phyloP scores from a whole-genome alignment of 768 basidiomycete species.

The Podaxis sp. region DNA sequence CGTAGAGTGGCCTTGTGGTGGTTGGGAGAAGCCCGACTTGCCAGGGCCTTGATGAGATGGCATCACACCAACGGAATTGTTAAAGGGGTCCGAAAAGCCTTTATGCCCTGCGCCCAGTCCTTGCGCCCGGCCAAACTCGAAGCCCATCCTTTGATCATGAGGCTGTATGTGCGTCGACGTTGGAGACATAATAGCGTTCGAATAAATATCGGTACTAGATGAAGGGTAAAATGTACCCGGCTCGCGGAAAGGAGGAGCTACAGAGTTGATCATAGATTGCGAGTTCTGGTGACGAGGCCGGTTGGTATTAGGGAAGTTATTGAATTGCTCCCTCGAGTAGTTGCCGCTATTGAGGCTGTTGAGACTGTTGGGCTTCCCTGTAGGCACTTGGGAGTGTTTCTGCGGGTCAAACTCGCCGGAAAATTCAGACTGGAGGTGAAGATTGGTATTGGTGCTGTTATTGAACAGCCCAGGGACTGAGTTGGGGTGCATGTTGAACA shows the following conservation, averaged over 20 bases:
- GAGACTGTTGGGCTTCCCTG: conserved; percentile 32
- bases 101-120: conserved; percentile 23
- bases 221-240: conserved; percentile 26
- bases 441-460: conserved; percentile 30
- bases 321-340: conserved; percentile 30
- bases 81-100: conserved; percentile 27
- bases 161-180: conserved; percentile 31
- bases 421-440: conserved; percentile 36
- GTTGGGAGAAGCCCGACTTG: conserved; percentile 20
- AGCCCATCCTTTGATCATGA: conserved; percentile 32
- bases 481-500: conserved; percentile 28
- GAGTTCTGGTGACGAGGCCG: conserved; percentile 35
- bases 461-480: conserved; percentile 29
- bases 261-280: conserved; percentile 27
- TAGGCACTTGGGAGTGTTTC: conserved; percentile 28
- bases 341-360: conserved; percentile 16
- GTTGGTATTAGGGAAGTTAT: conserved; percentile 37
- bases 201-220: conserved; percentile 28
- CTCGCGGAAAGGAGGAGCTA: conserved; percentile 30
- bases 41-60: conserved; percentile 18
- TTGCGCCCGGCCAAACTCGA: conserved; percentile 28
- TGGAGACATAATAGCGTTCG: conserved; percentile 34
- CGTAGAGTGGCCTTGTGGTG: conserved; percentile 27
- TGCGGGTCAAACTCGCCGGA: conserved; percentile 32
- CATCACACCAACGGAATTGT: conserved; percentile 17